Evolutionary conservation across 2,329 filamentous ascomycete species (phyloP), one percentile per base, ranked within the genome.

Genomic region (Hypoxylon sp.): DNA sequence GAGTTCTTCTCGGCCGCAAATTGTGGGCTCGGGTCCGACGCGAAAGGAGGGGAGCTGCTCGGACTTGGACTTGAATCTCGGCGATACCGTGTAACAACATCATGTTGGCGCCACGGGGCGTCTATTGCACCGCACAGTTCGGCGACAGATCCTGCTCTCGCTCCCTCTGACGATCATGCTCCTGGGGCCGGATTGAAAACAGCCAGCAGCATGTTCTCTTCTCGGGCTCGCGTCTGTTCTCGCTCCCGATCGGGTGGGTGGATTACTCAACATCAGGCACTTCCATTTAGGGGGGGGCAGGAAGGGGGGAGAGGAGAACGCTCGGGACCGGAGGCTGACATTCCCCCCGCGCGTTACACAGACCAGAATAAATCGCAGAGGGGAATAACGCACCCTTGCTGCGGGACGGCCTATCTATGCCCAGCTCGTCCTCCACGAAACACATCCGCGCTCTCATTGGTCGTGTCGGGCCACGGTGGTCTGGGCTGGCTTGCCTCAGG

Each of bases 251-350:
- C 15, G 41, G 27, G 9, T 11, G 18, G 11, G 13, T 35, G 21
- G n/a, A 47, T 35, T 15, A 17, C 5, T 13, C 10, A 18, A 1
- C 10, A 3, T 38, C 41, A 15, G 41, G 49, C 37, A 27, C 37
- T 33, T 50, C n/a, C n/a, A n/a, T n/a, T 55, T 43, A 45, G 24
- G 11, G 7, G 15, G 33, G n/a, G n/a, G n/a, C n/a, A n/a, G n/a
- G n/a, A n/a, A n/a, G n/a, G n/a, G n/a, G n/a, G n/a, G n/a, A n/a
- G n/a, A n/a, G n/a, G n/a, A n/a, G n/a, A n/a, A n/a, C n/a, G 6
- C 8, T 62, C 60, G 60, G 60, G 52, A 60, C 60, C 60, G 60
- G 55, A 40, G 51, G 55, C 59, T 60, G 48, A 60, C 45, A 23
- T n/a, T n/a, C n/a, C n/a, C 20, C 33, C 27, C 35, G 27, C 40